Evolutionary conservation across 371 early-diverging fungal genomes (phyloP).

Genomic region (Apophysomyces variabilis): DNA sequence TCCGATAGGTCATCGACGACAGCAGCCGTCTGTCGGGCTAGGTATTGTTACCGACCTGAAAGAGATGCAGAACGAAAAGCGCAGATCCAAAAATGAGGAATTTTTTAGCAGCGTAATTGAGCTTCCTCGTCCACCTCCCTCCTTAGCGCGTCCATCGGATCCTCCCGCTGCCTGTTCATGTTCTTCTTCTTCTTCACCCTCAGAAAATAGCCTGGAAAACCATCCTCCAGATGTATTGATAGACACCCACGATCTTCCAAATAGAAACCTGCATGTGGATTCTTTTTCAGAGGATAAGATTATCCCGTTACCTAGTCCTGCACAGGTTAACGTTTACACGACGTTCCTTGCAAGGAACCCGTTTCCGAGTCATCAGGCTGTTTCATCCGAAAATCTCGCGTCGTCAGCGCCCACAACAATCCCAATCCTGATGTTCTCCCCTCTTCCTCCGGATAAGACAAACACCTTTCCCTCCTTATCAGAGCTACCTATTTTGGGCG

Average conservation of each 20-base stretch:
- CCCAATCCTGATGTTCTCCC: conserved; percentile 35
- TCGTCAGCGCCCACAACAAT: conserved; percentile 20
- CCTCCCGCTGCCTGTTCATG: conserved; percentile 8
- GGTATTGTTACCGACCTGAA: conserved; percentile 41
- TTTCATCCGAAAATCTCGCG: conserved; percentile 14
- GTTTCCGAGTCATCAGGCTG: conserved; percentile 18
- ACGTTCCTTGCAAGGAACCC: conserved; percentile 4
- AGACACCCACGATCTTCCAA: not conserved
- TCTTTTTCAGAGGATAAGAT: conserved; percentile 33
- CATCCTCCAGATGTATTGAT: not conserved
- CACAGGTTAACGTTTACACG: conserved; percentile 12
- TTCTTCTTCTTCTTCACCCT: conserved; percentile 2
- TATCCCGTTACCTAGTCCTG: conserved; percentile 44
- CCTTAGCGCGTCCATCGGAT: not conserved
- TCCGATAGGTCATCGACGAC: conserved; percentile 26
- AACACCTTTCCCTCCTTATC: conserved; percentile 36
- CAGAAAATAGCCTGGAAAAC: not conserved
- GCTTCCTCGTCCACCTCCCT: conserved; percentile 48
- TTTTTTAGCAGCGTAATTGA: conserved; percentile 35
- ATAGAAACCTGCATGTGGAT: not conserved
- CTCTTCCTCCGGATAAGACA: conserved; percentile 30
- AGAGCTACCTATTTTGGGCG: conserved; percentile 43
- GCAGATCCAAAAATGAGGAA: conserved; percentile 34
- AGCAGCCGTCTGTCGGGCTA: conserved; percentile 37
- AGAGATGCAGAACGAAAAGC: conserved; percentile 2